phyloP scores from a whole-genome alignment of 176 grass and related monocot species.

The Juncus inflexus region DNA sequence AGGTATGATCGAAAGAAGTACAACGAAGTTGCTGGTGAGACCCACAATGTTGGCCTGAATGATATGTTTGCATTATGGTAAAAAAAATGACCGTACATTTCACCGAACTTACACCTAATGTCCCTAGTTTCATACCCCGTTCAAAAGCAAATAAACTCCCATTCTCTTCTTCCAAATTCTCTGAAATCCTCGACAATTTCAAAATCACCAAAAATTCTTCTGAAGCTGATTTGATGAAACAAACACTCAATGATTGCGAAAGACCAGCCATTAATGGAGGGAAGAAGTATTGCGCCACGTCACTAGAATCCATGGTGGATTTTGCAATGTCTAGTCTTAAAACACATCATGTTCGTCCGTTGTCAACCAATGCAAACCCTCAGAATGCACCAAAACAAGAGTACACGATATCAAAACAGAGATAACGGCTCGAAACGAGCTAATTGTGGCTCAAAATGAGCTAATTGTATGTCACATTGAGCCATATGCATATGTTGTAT shows the following conservation, averaged over 20 bases:
- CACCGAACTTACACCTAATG: not conserved
- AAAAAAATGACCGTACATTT: slow-evolving; percentile 9
- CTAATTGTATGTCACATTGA: slow-evolving; percentile 11
- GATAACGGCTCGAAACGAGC: not conserved
- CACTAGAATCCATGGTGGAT: no score
- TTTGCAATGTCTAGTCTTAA: slow-evolving; percentile 1
- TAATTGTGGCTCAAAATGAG: not conserved
- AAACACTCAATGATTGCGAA: not conserved
- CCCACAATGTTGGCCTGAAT: no score
- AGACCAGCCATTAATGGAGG: not conserved
- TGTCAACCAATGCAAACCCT: not conserved
- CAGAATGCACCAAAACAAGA: not conserved
- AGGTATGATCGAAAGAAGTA: no score
- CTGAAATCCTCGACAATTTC: slow-evolving; percentile 4
- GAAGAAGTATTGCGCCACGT: not conserved
- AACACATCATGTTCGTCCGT: not conserved
- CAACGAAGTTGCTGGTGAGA: no score
- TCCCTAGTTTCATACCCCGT: not conserved
- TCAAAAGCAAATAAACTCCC: not conserved
- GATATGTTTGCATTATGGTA: not conserved
- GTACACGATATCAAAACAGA: slow-evolving; percentile 1
- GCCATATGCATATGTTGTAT: slow-evolving; percentile 20
- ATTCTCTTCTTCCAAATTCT: slow-evolving; percentile 7
- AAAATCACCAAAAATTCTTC: slow-evolving; percentile 2
- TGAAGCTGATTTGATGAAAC: slow-evolving; percentile 4